Percentiles rank a stretch among this genome's conserved stretches.
These are phyloP conservation scores for Coniochaeta hoffmannii DNA, from an alignment of 2,329 filamentous ascomycete genomes.

Conservation along the genomic window DNA sequence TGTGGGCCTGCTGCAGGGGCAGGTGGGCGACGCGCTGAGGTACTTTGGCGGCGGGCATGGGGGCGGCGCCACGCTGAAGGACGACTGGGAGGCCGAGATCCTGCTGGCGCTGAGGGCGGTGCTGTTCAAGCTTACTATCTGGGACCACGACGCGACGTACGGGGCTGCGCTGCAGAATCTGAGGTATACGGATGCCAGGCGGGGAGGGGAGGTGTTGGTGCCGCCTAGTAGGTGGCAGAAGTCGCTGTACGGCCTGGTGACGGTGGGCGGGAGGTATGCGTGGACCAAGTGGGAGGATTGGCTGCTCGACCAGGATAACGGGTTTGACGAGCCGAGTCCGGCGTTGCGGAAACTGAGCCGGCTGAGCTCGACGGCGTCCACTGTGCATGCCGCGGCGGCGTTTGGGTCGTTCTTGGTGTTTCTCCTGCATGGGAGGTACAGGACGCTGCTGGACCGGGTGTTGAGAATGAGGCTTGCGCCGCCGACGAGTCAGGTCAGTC, in stretches of 20 bases:
- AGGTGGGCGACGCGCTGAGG: conserved; percentile 82
- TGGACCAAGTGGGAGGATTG: conserved; percentile 92
- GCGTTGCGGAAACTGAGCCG: conserved; percentile 52
- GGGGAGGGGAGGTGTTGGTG: conserved; percentile 49
- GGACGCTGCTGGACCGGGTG: conserved; percentile 80
- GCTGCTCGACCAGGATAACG: conserved; percentile 69
- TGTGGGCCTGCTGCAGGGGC: conserved; percentile 72
- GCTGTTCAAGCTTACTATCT: conserved; percentile 91
- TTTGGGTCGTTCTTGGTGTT: conserved; percentile 86
- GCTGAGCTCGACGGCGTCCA: conserved; percentile 62
- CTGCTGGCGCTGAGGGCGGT: conserved; percentile 66
- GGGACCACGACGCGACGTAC: conserved; percentile 94
- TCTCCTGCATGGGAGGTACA: conserved; percentile 81
- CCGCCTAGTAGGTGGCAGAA: conserved; percentile 80
- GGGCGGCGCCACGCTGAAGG: conserved; percentile 52
- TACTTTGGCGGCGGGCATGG: conserved; percentile 59
- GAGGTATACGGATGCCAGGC: conserved; percentile 78
- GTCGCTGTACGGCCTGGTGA: conserved; percentile 72
- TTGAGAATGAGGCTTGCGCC: conserved; percentile 80
- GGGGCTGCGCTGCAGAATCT: conserved; percentile 89
- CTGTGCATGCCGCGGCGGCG: conserved; percentile 71
- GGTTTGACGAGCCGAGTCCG: conserved; percentile 56
- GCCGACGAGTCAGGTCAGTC: conserved; percentile 73
- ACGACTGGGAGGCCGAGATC: conserved; percentile 86
- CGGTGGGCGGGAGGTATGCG: conserved; percentile 78